Conservation (phyloP, 2,329 filamentous ascomycete species). For the Aspergillus tamarii region DNA sequence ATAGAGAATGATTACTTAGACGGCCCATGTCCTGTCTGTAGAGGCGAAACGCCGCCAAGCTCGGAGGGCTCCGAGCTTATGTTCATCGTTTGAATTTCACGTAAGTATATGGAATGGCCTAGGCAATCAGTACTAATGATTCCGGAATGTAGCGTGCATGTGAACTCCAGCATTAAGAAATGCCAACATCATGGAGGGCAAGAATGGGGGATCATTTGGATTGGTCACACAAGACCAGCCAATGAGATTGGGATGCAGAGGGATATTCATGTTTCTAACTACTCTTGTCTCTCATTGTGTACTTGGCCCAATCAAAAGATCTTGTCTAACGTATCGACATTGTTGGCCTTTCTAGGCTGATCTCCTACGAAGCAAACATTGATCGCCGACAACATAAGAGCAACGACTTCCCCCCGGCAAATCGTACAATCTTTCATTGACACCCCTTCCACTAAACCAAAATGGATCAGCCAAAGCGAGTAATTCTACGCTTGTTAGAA, state of each 20-base stretch:
- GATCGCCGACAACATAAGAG: background rate
- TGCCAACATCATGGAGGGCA: background rate
- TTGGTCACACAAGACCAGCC: background rate
- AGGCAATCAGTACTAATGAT: background rate
- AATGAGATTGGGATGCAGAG: background rate
- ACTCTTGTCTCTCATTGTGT: background rate
- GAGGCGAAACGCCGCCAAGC: background rate
- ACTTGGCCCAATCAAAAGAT: background rate
- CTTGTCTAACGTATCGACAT: background rate
- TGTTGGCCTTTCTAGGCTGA: background rate
- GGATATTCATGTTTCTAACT: background rate
- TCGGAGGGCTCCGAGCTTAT: background rate
- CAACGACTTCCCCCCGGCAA: background rate
- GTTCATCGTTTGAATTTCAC: background rate
- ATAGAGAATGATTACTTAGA: background rate
- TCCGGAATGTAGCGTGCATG: background rate
- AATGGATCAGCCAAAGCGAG: background rate
- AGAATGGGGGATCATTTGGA: background rate
- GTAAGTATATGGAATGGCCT: background rate
- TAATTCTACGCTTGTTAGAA: constrained; percentile 7
- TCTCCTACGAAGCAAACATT: background rate
- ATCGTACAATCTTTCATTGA: background rate
- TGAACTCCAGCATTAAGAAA: background rate
- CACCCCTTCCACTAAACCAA: background rate
- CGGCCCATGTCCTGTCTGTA: background rate